Evolutionary conservation across 2,329 filamentous ascomycete species (phyloP).

Genomic region (Ascochyta rabiei): DNA sequence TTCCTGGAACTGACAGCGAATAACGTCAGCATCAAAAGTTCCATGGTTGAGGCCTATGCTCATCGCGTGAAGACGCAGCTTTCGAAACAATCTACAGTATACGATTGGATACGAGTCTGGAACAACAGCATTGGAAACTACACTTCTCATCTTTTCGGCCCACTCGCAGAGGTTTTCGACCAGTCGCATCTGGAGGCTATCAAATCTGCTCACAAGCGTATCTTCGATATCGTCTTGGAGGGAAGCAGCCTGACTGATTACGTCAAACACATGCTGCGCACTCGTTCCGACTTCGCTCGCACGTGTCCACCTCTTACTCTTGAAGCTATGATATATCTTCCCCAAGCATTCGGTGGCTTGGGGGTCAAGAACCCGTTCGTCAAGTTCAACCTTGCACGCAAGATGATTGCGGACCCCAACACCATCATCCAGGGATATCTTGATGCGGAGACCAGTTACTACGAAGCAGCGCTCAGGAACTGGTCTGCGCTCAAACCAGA

Average conservation of each 20-base stretch:
- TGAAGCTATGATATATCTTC: slow-evolving; percentile 38
- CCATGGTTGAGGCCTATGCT: slow-evolving; percentile 26
- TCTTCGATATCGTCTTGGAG: slow-evolving; percentile 32
- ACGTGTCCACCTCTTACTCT: slow-evolving; percentile 13
- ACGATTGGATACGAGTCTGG: slow-evolving; percentile 39
- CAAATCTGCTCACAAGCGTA: slow-evolving; percentile 29
- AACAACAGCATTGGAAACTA: slow-evolving; percentile 35
- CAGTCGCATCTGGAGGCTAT: slow-evolving; percentile 31
- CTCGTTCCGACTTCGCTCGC: slow-evolving; percentile 5
- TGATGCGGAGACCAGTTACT: slow-evolving; percentile 27
- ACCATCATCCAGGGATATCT: slow-evolving; percentile 18
- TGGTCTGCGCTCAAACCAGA: slow-evolving; percentile 21
- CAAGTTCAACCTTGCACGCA: slow-evolving; percentile 26
- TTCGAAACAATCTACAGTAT: slow-evolving; percentile 21
- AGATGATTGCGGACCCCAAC: slow-evolving; percentile 14
- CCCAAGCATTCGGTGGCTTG: slow-evolving; percentile 35
- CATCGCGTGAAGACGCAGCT: slow-evolving; percentile 30
- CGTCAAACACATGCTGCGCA: slow-evolving; percentile 23
- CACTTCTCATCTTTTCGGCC: slow-evolving; percentile 35
- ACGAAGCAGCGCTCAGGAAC: slow-evolving; percentile 17
- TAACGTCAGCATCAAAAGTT: slow-evolving; percentile 15
- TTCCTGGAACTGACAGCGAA: slow-evolving; percentile 9
- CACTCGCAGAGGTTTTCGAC: slow-evolving; percentile 34
- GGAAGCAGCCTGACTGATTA: slow-evolving; percentile 26
- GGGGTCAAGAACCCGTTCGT: slow-evolving; percentile 39